Evolutionary conservation across 148 eudicot genomes (phyloP), one percentile per base, ranked within the genome.

Genomic region (Fagopyrum tataricum): DNA sequence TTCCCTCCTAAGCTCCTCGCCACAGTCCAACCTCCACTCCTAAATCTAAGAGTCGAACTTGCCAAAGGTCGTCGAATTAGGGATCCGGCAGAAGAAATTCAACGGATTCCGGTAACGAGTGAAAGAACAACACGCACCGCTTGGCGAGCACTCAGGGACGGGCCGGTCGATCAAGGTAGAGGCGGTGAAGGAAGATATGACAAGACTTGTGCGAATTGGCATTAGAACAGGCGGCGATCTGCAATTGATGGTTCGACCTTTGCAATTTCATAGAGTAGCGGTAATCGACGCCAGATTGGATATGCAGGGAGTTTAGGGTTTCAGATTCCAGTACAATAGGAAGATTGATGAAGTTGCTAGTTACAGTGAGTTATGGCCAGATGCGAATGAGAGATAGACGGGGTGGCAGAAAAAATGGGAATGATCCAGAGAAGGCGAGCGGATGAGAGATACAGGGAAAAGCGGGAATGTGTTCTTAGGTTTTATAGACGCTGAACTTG

Each of bases 171-270:
- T 88, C 80, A 42, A 79, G 73, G 4, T 71, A 69, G 15, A 89
- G 70, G 20, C 89, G 77, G 31, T 85, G 70, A 7, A 87, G 66
- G 39, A 74, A 81, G 39, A 89, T 44, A 73, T 86, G 80, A 94
- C 94, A 91, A 10, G 95, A 89, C 68, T 84, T 81, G 75, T 73
- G 83, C 1, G 56, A 39, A 74, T 73, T 71, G 47, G 81, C 58
- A 20, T 72, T 49, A 55, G 81, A 31, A 74, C 31, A 43, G 18
- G 59, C 41, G 9, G 40, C 42, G 77, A 81, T 75, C 69, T 48
- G 52, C 59, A 70, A 76, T 55, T 55, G 23, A 26, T 24, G 20
- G 26, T 37, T 44, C 44, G 26, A 51, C 6, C 31, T 21, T 61
- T 21, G 46, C 74, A 53, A 37, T 39, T 77, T 76, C 85, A 79